These are phyloP conservation scores for Taphrina pruni DNA, from an alignment of 1,139 yeast genomes.

Conservation along the genomic window DNA sequence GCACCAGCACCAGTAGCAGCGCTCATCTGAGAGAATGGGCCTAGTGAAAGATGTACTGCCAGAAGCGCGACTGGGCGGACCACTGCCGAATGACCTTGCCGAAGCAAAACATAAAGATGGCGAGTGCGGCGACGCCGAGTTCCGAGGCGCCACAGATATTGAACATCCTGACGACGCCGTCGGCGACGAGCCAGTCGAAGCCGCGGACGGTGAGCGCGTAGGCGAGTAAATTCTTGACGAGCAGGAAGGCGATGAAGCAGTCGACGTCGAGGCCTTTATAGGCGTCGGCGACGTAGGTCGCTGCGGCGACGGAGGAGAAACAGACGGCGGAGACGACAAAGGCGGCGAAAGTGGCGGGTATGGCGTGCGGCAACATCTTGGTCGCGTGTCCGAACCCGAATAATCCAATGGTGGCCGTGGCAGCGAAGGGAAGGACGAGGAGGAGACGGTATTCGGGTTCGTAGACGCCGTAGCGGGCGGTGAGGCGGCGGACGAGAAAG, in stretches of 20 bases:
- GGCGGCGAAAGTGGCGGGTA: constrained; percentile 46
- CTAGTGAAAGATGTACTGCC: constrained; percentile 27
- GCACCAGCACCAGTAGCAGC: too few species aligned
- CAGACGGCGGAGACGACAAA: constrained; percentile 45
- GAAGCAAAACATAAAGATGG: constrained; percentile 43
- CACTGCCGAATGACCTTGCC: constrained; percentile 44
- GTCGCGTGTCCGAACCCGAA: constrained; percentile 61
- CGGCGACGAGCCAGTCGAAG: constrained; percentile 43
- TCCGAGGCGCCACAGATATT: constrained; percentile 45
- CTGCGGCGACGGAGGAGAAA: constrained; percentile 45
- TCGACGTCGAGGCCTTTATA: constrained; percentile 44
- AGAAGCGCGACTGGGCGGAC: constrained; percentile 26
- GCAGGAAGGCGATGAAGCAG: constrained; percentile 44
- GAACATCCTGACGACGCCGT: constrained; percentile 43
- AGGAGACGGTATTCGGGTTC: constrained; percentile 61
- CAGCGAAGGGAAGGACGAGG: constrained; percentile 56
- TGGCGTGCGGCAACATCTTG: constrained; percentile 47
- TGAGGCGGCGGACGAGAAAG: constrained; percentile 45
- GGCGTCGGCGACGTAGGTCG: constrained; percentile 46
- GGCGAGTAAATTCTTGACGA: constrained; percentile 45
- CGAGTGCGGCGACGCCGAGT: constrained; percentile 44
- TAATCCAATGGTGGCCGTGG: constrained; percentile 57
- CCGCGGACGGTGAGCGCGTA: constrained; percentile 45
- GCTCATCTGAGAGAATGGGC: neutral
- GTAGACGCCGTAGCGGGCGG: constrained; percentile 56